Percentiles rank a stretch among this genome's conserved stretches.
phyloP scores from a whole-genome alignment of 75 land plant genomes.

The Pinus albicaulis region DNA sequence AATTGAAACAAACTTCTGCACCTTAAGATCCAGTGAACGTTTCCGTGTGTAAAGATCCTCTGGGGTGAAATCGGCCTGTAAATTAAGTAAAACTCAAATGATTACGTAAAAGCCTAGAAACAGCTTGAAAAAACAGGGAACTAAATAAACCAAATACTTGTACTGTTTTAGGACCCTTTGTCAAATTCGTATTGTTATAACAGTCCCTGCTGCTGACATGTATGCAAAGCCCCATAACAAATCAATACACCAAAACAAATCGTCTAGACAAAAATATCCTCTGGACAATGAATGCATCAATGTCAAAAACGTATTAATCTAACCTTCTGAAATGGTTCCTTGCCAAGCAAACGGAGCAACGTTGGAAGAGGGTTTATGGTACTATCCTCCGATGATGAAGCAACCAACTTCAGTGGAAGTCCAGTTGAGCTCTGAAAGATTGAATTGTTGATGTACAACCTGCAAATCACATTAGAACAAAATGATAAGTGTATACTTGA shows the following conservation, averaged over 20 bases:
- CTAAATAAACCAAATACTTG: neutral
- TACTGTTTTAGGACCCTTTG: neutral
- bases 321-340: constrained; percentile 74
- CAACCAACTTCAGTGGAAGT: constrained; percentile 30
- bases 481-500: neutral
- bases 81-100: constrained; percentile 5
- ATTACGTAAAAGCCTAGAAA: neutral
- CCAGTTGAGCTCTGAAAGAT: constrained; percentile 46
- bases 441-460: constrained; percentile 69
- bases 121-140: neutral
- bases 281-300: neutral
- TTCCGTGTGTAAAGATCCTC: constrained; percentile 68
- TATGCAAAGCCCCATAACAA: neutral
- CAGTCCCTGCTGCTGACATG: neutral
- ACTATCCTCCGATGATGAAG: constrained; percentile 40
- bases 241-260: neutral
- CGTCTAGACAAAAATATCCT: neutral
- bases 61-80: constrained; percentile 86
- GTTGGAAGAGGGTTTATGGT: constrained; percentile 69
- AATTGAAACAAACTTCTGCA: constrained; percentile 12
- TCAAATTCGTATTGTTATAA: neutral
- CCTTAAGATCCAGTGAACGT: constrained; percentile 57
- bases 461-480: constrained; percentile 20
- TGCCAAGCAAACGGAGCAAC: constrained; percentile 71
- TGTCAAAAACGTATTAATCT: neutral